Percentiles rank a stretch among this genome's conserved stretches.
phyloP scores from a whole-genome alignment of 2,329 filamentous ascomycete genomes.

The Apiospora phragmitis region DNA sequence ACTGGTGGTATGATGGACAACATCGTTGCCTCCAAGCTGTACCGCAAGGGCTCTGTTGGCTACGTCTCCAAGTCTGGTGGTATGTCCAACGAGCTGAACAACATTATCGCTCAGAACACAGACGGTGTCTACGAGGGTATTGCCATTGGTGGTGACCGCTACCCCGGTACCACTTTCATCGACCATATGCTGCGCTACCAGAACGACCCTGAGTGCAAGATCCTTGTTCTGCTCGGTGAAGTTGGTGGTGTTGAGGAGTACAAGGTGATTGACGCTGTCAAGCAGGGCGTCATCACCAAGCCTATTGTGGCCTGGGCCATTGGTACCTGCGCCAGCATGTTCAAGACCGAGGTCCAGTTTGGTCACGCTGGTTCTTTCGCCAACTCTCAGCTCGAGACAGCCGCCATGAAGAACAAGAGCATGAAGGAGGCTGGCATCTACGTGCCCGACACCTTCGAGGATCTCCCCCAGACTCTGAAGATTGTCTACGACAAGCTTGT shows the following conservation, averaged over 20 bases:
- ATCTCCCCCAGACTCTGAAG: slow-evolving; percentile 76
- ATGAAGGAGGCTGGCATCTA: slow-evolving; percentile 95
- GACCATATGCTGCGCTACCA: slow-evolving; percentile 97
- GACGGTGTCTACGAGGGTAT: slow-evolving; percentile 99
- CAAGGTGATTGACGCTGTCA: slow-evolving; percentile 97
- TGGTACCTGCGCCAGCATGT: slow-evolving; percentile 98
- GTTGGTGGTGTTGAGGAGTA: slow-evolving; percentile 99
- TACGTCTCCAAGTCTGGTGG: slow-evolving; percentile 99
- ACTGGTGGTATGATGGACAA: slow-evolving; percentile 99
- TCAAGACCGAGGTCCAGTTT: slow-evolving; percentile 99
- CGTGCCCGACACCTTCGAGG: slow-evolving; percentile 96
- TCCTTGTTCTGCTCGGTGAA: slow-evolving; percentile 92
- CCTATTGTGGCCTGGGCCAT: slow-evolving; percentile 99
- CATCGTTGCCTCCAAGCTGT: slow-evolving; percentile 99
- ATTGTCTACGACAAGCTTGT: slow-evolving; percentile 88
- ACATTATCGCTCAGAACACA: slow-evolving; percentile 95
- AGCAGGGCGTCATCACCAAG: slow-evolving; percentile 93
- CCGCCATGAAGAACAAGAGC: slow-evolving; percentile 91
- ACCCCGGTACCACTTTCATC: slow-evolving; percentile 98
- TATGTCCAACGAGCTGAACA: slow-evolving; percentile 99
- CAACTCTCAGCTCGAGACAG: slow-evolving; percentile 99
- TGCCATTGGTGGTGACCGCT: slow-evolving; percentile 98
- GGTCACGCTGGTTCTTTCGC: slow-evolving; percentile 97
- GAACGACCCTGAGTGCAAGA: slow-evolving; percentile 96
- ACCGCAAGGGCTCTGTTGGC: slow-evolving; percentile 97